Evolutionary conservation across 176 grass and related monocot genomes (phyloP).

Genomic region (Oryza meyeriana): DNA sequence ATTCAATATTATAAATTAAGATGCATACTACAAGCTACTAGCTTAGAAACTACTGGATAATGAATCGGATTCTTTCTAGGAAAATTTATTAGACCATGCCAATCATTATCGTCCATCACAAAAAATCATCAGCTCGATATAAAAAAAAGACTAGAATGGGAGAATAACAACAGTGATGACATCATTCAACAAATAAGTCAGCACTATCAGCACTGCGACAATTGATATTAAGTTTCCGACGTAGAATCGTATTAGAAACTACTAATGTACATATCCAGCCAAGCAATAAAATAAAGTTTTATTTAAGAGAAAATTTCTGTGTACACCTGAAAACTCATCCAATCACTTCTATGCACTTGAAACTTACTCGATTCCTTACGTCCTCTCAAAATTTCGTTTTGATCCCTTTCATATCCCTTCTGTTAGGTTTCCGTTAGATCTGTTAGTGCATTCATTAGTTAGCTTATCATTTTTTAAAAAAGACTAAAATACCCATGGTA

Average conservation of each 20-base stretch:
- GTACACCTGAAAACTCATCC: too few species aligned
- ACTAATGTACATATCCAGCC: background rate
- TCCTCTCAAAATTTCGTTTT: too few species aligned
- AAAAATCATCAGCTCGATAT: constrained; percentile 11
- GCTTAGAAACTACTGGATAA: background rate
- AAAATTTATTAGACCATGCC: background rate
- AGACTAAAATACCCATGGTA: too few species aligned
- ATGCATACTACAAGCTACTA: background rate
- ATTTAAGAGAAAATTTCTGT: too few species aligned
- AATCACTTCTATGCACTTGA: too few species aligned
- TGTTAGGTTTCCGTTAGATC: too few species aligned
- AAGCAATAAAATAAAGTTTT: background rate
- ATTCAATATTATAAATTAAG: background rate
- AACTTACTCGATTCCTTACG: too few species aligned
- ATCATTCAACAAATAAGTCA: background rate
- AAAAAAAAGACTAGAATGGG: background rate
- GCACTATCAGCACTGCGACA: background rate
- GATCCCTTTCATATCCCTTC: too few species aligned
- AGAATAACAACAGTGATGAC: constrained; percentile 16
- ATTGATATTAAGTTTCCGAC: background rate
- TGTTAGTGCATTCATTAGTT: too few species aligned
- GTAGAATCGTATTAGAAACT: background rate
- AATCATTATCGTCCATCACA: background rate
- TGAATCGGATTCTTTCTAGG: background rate
- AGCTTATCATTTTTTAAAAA: too few species aligned